Conservation (phyloP, 768 basidiomycete species). For the Pisolithus orientalis region DNA sequence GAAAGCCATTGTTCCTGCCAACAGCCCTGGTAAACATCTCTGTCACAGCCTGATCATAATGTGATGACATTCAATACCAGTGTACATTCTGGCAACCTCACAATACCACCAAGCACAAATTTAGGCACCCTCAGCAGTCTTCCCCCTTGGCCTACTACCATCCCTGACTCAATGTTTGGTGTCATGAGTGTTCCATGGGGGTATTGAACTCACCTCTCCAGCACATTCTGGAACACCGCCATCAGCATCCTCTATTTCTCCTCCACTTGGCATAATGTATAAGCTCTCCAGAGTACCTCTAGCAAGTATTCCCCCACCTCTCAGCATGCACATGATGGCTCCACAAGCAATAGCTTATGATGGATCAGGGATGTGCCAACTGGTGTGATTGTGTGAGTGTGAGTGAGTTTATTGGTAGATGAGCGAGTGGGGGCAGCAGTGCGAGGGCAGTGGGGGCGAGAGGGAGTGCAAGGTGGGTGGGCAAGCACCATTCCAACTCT, state of each 20-base stretch:
- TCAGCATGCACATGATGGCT: constrained; percentile 17
- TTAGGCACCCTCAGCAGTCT: constrained; percentile 22
- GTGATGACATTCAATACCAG: constrained; percentile 11
- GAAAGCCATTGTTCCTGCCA: background rate
- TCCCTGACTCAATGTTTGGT: constrained; percentile 25
- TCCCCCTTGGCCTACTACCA: constrained; percentile 29
- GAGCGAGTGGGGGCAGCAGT: too few species aligned
- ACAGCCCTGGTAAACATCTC: constrained; percentile 18
- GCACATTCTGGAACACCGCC: constrained; percentile 4
- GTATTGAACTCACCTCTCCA: constrained; percentile 22
- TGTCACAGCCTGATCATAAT: constrained; percentile 22
- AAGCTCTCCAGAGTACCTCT: constrained; percentile 2
- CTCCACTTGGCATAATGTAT: constrained; percentile 7
- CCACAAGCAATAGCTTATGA: constrained; percentile 6
- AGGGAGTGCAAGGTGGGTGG: too few species aligned
- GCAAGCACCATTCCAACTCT: too few species aligned
- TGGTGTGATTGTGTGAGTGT: too few species aligned
- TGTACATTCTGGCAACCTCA: constrained; percentile 7
- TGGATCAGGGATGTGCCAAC: constrained; percentile 4
- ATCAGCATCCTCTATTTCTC: constrained; percentile 3
- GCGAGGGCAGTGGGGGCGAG: too few species aligned
- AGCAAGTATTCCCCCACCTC: constrained; percentile 7
- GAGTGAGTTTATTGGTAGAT: too few species aligned
- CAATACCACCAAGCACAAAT: constrained; percentile 9
- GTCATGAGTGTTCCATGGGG: constrained; percentile 27